These are phyloP conservation scores for Centrapalus pauciflorus DNA, from an alignment of 129 eudicot species.

Conservation along the genomic window DNA sequence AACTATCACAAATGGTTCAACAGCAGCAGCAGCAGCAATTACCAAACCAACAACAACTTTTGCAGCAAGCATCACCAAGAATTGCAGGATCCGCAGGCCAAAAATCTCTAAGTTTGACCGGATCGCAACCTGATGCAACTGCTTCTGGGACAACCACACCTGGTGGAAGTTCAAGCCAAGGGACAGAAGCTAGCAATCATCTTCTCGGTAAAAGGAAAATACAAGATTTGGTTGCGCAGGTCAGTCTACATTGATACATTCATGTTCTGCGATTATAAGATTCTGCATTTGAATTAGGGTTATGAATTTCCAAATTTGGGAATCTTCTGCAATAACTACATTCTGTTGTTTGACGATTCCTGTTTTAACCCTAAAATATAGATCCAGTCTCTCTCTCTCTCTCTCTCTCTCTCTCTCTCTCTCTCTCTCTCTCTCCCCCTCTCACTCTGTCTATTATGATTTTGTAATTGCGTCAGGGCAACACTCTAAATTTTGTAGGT, in stretches of 20 bases:
- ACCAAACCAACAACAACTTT: constrained; percentile 45
- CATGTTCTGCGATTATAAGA: background rate
- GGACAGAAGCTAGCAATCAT: constrained; percentile 93
- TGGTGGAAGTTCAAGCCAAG: constrained; percentile 96
- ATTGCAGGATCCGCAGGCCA: constrained; percentile 69
- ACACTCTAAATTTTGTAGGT: background rate
- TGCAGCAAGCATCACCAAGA: constrained; percentile 81
- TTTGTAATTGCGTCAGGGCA: too few relatives aligned
- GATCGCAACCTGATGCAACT: constrained; percentile 95
- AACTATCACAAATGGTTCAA: constrained; percentile 64
- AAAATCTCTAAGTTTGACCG: constrained; percentile 78
- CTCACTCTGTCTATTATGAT: too few relatives aligned
- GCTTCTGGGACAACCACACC: constrained; percentile 90
- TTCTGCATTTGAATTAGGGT: constrained; percentile 2
- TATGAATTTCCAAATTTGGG: background rate
- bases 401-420: too few relatives aligned
- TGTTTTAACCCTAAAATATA: background rate
- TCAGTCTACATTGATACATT: constrained; percentile 1
- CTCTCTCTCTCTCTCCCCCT: too few relatives aligned
- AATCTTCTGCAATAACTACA: background rate
- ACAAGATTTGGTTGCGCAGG: constrained; percentile 89
- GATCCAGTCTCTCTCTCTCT: background rate
- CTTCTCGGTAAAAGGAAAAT: constrained; percentile 89
- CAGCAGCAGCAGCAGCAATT: constrained; percentile 49
- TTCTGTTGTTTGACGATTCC: background rate